Evolutionary conservation across 2,329 filamentous ascomycete species (phyloP).

Genomic region (Nemania sp.): DNA sequence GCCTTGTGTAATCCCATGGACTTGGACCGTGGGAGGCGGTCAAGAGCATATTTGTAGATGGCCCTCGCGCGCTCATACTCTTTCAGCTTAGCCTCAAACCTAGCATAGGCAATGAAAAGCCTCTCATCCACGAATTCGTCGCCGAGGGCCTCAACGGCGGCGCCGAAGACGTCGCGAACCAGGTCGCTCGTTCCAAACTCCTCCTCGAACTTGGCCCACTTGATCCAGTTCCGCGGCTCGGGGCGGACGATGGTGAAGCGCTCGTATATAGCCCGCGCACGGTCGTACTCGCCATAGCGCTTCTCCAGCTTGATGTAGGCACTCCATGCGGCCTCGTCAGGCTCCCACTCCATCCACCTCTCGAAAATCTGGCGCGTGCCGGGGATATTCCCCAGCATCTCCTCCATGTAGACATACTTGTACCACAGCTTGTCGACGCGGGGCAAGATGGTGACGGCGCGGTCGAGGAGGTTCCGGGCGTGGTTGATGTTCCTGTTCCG

Average conservation of each 20-base stretch:
- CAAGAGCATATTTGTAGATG: conserved; percentile 96
- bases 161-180: conserved; percentile 91
- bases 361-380: conserved; percentile 96
- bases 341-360: conserved; percentile 98
- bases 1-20: conserved; percentile 88
- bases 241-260: conserved; percentile 93
- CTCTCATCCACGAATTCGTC: conserved; percentile 97
- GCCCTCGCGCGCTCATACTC: conserved; percentile 93
- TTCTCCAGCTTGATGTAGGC: conserved; percentile 98
- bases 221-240: conserved; percentile 97
- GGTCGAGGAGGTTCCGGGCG: conserved; percentile 91
- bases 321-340: conserved; percentile 94
- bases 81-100: conserved; percentile 93
- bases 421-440: conserved; percentile 98
- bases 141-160: conserved; percentile 87
- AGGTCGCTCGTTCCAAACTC: conserved; percentile 92
- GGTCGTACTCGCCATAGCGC: conserved; percentile 89
- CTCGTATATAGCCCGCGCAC: conserved; percentile 90
- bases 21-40: conserved; percentile 88
- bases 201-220: conserved; percentile 97
- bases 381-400: conserved; percentile 93
- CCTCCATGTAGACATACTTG: conserved; percentile 99
- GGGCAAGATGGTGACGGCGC: conserved; percentile 91
- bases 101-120: conserved; percentile 94
- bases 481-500: conserved; percentile 96